Conservation (phyloP, 306 rosid genomes). For the Neltuma alba region DNA sequence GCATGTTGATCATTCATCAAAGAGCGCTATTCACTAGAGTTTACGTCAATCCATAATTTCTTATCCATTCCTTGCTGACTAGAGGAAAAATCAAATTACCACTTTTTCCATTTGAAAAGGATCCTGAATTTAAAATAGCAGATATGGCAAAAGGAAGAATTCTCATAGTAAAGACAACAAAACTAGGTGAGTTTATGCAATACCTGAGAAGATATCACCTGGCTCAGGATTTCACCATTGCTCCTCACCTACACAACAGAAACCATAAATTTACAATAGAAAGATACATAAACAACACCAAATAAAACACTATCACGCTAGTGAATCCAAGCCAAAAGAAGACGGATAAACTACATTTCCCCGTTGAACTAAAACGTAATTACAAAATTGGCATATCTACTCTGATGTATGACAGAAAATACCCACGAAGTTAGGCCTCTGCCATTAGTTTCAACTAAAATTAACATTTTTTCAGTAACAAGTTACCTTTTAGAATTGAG, state of each 20-base stretch:
- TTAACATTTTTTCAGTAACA: not conserved
- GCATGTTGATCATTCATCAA: not conserved
- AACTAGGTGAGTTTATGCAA: not conserved
- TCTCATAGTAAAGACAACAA: not conserved
- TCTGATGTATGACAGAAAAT: not conserved
- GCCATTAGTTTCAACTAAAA: not conserved
- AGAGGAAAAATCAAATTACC: not conserved
- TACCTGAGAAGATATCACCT: conserved; percentile 95
- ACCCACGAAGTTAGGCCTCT: not conserved
- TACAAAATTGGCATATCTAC: not conserved
- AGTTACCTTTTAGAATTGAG: not conserved
- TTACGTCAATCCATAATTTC: not conserved
- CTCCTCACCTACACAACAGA: conserved; percentile 68
- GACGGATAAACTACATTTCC: not conserved
- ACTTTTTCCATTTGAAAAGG: not conserved
- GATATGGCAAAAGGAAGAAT: not conserved
- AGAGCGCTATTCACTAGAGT: not conserved
- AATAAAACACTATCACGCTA: not conserved
- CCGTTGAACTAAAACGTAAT: not conserved
- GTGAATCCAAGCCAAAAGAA: conserved; percentile 2
- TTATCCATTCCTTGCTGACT: not conserved
- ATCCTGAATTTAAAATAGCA: not conserved
- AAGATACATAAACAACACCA: conserved; percentile 9
- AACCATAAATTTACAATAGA: conserved; percentile 4
- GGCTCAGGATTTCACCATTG: conserved; percentile 86